A percentile compares a stretch with the other conserved stretches of the same genome.
phyloP scores from a whole-genome alignment of 23 red algal species.

The Rhodosorus marinus region DNA sequence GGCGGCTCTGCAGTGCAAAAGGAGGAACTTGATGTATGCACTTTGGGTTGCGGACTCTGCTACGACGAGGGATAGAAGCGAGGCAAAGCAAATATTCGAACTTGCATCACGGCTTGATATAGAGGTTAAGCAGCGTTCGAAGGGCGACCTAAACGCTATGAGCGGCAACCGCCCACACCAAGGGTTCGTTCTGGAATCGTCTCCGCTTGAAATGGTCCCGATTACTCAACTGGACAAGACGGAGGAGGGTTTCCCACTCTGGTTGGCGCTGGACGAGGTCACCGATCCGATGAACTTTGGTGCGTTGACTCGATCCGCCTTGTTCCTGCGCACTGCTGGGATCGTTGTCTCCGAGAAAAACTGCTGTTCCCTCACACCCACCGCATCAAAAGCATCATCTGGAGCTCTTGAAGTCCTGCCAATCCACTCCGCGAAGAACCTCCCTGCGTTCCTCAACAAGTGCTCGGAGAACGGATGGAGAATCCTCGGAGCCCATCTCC shows the following conservation, averaged over 20 bases:
- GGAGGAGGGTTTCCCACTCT: conserved; percentile 12
- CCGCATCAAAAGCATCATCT: conserved; percentile 65
- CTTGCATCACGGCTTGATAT: too few relatives aligned
- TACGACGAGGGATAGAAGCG: too few relatives aligned
- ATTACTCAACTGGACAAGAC: conserved; percentile 9
- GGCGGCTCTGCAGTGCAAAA: too few relatives aligned
- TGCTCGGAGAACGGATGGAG: conserved; percentile 41
- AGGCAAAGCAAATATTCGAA: too few relatives aligned
- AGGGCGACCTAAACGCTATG: conserved; percentile 72
- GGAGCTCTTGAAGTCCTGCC: conserved; percentile 69
- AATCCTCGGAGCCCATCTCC: conserved; percentile 32
- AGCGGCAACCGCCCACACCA: conserved; percentile 65
- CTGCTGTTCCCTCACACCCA: conserved; percentile 29
- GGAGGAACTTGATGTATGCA: too few relatives aligned
- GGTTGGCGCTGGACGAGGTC: conserved; percentile 75
- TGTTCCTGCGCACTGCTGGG: conserved; percentile 66
- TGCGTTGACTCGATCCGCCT: conserved; percentile 43
- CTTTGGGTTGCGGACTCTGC: too few relatives aligned
- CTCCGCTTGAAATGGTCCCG: conserved; percentile 17
- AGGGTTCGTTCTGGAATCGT: conserved; percentile 52
- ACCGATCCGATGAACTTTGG: conserved; percentile 83
- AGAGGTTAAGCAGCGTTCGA: too few relatives aligned
- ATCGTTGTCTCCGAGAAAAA: conserved; percentile 50
- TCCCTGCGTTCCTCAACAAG: conserved; percentile 37
- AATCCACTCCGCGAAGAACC: conserved; percentile 21